These are phyloP conservation scores for Pezicula rhizophila DNA, from an alignment of 2,329 filamentous ascomycete genomes.

Conservation along the genomic window DNA sequence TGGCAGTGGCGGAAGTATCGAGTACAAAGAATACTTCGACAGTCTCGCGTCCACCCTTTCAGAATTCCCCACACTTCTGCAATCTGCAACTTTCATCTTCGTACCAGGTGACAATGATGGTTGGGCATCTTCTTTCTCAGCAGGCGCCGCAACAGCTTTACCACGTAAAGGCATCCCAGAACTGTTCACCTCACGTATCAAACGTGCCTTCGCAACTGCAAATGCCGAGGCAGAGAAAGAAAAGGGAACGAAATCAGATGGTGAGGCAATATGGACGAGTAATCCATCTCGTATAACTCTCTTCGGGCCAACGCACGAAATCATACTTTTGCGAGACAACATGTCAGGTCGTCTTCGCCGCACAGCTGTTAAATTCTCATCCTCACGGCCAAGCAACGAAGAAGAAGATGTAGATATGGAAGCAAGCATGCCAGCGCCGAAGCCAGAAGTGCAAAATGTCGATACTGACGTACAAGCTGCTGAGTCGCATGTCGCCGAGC, in stretches of 20 bases:
- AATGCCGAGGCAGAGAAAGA: constrained; percentile 60
- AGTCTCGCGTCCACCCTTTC: constrained; percentile 73
- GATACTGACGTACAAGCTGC: constrained; percentile 26
- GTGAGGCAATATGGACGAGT: constrained; percentile 79
- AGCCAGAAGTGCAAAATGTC: constrained; percentile 33
- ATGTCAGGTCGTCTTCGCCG: constrained; percentile 73
- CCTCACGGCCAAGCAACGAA: constrained; percentile 28
- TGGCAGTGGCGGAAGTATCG: constrained; percentile 74
- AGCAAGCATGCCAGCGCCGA: constrained; percentile 6
- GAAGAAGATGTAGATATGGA: constrained; percentile 27
- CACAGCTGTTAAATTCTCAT: constrained; percentile 65
- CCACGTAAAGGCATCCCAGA: constrained; percentile 72
- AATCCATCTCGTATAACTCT: constrained; percentile 79
- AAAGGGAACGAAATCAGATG: constrained; percentile 45
- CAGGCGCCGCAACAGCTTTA: constrained; percentile 64
- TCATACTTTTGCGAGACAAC: constrained; percentile 84
- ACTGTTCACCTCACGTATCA: constrained; percentile 82
- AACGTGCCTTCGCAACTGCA: constrained; percentile 71
- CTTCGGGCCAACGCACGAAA: constrained; percentile 83
- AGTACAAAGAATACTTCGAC: constrained; percentile 97
- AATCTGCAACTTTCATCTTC: constrained; percentile 79
- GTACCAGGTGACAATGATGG: constrained; percentile 95
- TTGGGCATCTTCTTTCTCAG: constrained; percentile 84
- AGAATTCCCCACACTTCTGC: constrained; percentile 77
- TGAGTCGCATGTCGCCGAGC: constrained; percentile 11